phyloP scores from a whole-genome alignment of 2,329 filamentous ascomycete species.

The Periconia sp. region DNA sequence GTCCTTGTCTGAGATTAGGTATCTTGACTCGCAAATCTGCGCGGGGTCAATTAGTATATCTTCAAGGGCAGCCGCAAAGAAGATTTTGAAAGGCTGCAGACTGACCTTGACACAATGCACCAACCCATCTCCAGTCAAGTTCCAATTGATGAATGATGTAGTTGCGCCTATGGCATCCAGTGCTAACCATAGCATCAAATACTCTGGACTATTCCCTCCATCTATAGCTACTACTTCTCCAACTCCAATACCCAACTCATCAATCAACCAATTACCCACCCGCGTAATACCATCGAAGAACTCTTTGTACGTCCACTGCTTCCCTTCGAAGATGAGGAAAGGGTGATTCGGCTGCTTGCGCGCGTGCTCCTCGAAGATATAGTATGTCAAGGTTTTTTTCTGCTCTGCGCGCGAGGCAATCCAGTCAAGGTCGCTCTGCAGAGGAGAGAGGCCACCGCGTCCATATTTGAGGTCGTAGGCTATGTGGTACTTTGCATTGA shows the following conservation, averaged over 20 bases:
- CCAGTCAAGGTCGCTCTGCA: slow-evolving; percentile 22
- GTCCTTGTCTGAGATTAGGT: slow-evolving; percentile 50
- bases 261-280: slow-evolving; percentile 45
- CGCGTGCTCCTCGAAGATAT: slow-evolving; percentile 43
- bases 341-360: slow-evolving; percentile 35
- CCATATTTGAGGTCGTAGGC: slow-evolving; percentile 29
- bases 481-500: slow-evolving; percentile 45
- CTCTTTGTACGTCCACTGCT: slow-evolving; percentile 39
- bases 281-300: slow-evolving; percentile 36
- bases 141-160: slow-evolving; percentile 45
- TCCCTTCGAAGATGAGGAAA: slow-evolving; percentile 45
- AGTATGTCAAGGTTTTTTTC: slow-evolving; percentile 35
- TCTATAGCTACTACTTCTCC: slow-evolving; percentile 45
- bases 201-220: slow-evolving; percentile 43
- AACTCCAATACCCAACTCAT: slow-evolving; percentile 37
- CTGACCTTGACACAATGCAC: slow-evolving; percentile 43
- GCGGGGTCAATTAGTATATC: slow-evolving; percentile 54
- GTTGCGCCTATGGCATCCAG: slow-evolving; percentile 42
- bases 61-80: not conserved
- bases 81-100: slow-evolving; percentile 39
- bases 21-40: slow-evolving; percentile 57
- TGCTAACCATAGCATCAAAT: slow-evolving; percentile 47
- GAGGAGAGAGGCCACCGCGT: slow-evolving; percentile 21
- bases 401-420: slow-evolving; percentile 19
- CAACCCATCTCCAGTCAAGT: slow-evolving; percentile 41